Evolutionary conservation across 345 rosid species (phyloP), one percentile per base, ranked within the genome.

Genomic region (Lumnitzera littorea): DNA sequence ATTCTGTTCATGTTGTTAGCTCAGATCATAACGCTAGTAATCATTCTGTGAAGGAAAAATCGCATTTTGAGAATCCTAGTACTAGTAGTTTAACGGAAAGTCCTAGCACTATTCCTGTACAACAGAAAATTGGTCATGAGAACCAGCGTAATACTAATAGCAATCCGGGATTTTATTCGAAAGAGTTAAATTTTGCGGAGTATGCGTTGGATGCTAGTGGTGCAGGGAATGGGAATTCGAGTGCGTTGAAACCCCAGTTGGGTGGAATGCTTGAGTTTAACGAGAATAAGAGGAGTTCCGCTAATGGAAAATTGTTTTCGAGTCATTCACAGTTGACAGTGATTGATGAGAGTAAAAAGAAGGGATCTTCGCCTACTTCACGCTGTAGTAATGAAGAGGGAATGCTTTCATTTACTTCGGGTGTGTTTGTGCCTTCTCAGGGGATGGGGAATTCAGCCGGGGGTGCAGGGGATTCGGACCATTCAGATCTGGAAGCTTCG

Each of bases 401-500:
- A 61, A 78, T 88, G 66, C 70, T 91, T 69, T 89, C 96, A 13
- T 91, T 89, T 73, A 80, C 91, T 63, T 80, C 89, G 4, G 92
- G 82, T 23, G 90, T 76, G 56, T 64, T 73, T 46, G 66, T 84
- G 70, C 77, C 85, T 20, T 72, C 91, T 54, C 76, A 86, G 3
- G 81, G 80, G 9, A 63, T 36, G 57, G 58, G 71, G 56, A 87
- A 80, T 63, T 77, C 86, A 0, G 70, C 71, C 52, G 78, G 76
- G 1, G 84, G 77, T 41, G 74, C 74, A 2, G 88, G 73, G 14
- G 98, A 91, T 69, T 91, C 96, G 0, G 98, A 89, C 60, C 87
- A 89, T 51, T 91, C 98, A 1, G 98, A 91, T 75, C 80, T 89
- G 2, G 98, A 91, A 63, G 95, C 92, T 16, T 89, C 98, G 2